These are phyloP conservation scores for Yarrowia divulgata DNA, from an alignment of 805 yeast genomes.

Conservation along the genomic window DNA sequence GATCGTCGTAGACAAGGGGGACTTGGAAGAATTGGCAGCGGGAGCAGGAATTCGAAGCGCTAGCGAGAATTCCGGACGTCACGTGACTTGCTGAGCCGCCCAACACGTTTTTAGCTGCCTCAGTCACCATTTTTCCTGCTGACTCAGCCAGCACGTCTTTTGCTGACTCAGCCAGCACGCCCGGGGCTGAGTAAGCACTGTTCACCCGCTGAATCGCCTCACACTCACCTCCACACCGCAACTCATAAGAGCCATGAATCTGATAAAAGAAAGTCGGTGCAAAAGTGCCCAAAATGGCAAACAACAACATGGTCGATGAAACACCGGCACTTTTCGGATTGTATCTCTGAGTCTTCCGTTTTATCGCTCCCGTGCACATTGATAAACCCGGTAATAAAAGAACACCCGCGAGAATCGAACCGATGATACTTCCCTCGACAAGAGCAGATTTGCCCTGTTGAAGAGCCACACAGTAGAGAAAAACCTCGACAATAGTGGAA, in stretches of 20 bases:
- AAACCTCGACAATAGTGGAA: constrained; percentile 94
- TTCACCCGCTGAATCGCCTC: background rate
- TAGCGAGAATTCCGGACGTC: background rate
- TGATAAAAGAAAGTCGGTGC: constrained; percentile 91
- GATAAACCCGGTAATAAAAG: constrained; percentile 89
- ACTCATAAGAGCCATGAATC: constrained; percentile 85
- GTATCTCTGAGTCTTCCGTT: constrained; percentile 90
- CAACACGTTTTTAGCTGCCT: background rate
- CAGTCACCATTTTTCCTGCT: background rate
- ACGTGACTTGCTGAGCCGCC: background rate
- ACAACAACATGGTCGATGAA: constrained; percentile 91
- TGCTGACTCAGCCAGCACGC: background rate
- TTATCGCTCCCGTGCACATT: constrained; percentile 97
- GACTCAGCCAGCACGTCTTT: background rate
- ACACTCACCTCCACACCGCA: constrained; percentile 60
- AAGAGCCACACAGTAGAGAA: constrained; percentile 88
- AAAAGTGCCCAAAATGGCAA: constrained; percentile 88
- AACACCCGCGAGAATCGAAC: constrained; percentile 92
- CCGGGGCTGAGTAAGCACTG: background rate
- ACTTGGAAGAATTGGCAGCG: constrained; percentile 82
- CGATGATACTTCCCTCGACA: constrained; percentile 96
- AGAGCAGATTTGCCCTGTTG: constrained; percentile 82
- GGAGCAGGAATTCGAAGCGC: constrained; percentile 54
- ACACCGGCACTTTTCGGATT: constrained; percentile 98
- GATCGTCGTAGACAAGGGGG: constrained; percentile 67